Base-by-base conservation (phyloP, 2,329 filamentous ascomycete species). In the Aureobasidium lini region DNA sequence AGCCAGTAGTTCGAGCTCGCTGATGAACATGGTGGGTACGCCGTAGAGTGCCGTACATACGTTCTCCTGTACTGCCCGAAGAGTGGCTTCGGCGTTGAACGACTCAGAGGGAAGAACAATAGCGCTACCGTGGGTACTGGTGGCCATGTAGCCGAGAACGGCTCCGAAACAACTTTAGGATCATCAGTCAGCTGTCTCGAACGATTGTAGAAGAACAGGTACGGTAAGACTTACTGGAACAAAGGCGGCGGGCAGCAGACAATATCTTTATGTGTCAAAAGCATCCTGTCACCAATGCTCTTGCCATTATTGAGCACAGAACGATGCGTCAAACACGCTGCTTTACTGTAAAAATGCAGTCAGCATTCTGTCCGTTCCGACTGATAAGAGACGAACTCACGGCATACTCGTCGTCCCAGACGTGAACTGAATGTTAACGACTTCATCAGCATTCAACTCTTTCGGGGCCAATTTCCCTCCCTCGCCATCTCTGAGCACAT, bases 351-450 rank as follows among this genome's bases (percentile, higher is more conserved):
- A 7, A 16, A 36, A 6, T 37, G 2, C 37, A 3, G 8, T 58
- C 34, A 49, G 43, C 36, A 23, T 9, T 37, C 7, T 4, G 16
- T 46, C 18, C 3, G 15, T 13, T 18, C 4, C 1, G 8, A 11
- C 8, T 15, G 34, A 32, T 9, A 3, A 7, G 13, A 44, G 6
- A 13, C 4, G 23, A n/a, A 57, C 52, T 57, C 15, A 57, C 18
- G 23, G 92, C 68, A 83, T 79, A 0, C 89, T 89, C 0, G 94
- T 97, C 0, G 94, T 97, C n/a, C 93, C 94, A 0, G 88, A 93
- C 0, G 94, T 99, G 76, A 97, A 97, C 72, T 97, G 93, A 64
- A 97, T 96, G 70, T 96, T 97, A 65, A 95, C 86, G 2, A 88
- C 84, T 53, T 97, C 93, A 62, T 82, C 71, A 0, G 84, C 78